phyloP scores from a whole-genome alignment of 2,329 filamentous ascomycete species.

The Nothopassalora personata region DNA sequence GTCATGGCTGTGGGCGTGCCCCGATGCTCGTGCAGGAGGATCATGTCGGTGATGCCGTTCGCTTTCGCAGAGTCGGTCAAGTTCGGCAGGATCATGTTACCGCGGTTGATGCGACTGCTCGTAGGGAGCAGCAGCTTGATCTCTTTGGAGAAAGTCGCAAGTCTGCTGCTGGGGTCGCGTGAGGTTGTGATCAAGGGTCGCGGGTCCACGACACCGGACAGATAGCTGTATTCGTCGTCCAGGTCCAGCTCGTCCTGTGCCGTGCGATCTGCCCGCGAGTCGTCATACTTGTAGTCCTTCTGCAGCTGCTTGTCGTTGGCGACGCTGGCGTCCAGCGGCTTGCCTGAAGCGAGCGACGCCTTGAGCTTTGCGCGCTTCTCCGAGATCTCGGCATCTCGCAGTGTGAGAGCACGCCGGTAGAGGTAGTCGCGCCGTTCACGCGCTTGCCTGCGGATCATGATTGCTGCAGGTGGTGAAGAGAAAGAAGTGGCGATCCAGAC shows the following conservation, averaged over 20 bases:
- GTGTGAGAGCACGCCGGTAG: conserved; percentile 78
- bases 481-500: not conserved
- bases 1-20: conserved; percentile 88
- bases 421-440: conserved; percentile 81
- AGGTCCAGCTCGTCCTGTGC: conserved; percentile 66
- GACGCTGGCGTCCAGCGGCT: conserved; percentile 73
- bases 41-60: conserved; percentile 74
- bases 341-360: conserved; percentile 80
- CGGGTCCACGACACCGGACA: conserved; percentile 88
- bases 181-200: conserved; percentile 87
- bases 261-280: conserved; percentile 65
- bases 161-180: conserved; percentile 74
- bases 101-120: conserved; percentile 81
- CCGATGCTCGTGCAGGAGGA: conserved; percentile 86
- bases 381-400: conserved; percentile 86
- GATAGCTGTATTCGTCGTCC: conserved; percentile 83
- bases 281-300: conserved; percentile 90
- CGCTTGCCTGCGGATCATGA: conserved; percentile 60
- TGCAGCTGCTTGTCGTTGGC: conserved; percentile 80
- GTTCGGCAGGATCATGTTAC: conserved; percentile 81
- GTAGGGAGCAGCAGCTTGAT: conserved; percentile 79
- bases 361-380: conserved; percentile 86
- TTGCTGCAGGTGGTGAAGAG: conserved; percentile 25
- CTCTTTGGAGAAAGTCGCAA: conserved; percentile 90
- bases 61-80: conserved; percentile 76